These are phyloP conservation scores for Jimgerdemannia lactiflua DNA, from an alignment of 192 early-diverging fungal species.

Conservation along the genomic window DNA sequence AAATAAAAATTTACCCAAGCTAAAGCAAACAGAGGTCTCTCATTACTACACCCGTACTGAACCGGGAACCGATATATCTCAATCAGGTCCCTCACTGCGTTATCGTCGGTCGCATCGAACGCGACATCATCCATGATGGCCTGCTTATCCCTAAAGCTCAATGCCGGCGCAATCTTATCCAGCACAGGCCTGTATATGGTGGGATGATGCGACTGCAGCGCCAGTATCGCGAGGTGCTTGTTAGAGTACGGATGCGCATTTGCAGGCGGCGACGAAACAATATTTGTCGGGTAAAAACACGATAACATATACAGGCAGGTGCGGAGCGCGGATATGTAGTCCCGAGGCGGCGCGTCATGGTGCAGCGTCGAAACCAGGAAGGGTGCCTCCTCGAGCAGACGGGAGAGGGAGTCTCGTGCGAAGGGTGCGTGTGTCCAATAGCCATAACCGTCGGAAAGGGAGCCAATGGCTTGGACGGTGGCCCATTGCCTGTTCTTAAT, in stretches of 20 bases:
- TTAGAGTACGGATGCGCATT: neutral
- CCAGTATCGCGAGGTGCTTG: neutral
- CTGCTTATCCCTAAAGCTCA: neutral
- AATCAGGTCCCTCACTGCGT: neutral
- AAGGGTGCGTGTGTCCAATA: neutral
- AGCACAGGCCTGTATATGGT: neutral
- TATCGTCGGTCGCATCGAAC: neutral
- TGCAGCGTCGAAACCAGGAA: neutral
- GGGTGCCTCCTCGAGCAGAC: neutral
- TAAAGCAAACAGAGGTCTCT: neutral
- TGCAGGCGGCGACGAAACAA: neutral
- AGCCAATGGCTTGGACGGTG: no score
- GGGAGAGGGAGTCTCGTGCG: neutral
- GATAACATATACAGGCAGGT: neutral
- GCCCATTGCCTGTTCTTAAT: no score
- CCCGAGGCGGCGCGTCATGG: neutral
- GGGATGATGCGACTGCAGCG: conserved; percentile 1
- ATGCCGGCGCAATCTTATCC: neutral
- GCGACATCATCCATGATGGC: neutral
- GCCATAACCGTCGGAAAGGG: neutral
- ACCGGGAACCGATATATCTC: neutral
- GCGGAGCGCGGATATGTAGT: neutral
- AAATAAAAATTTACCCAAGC: conserved; percentile 4
- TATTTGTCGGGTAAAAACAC: no score
- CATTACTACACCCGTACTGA: neutral